Evolutionary conservation across 257 asterid genomes (phyloP).

Genomic region (Jacaranda copaia): DNA sequence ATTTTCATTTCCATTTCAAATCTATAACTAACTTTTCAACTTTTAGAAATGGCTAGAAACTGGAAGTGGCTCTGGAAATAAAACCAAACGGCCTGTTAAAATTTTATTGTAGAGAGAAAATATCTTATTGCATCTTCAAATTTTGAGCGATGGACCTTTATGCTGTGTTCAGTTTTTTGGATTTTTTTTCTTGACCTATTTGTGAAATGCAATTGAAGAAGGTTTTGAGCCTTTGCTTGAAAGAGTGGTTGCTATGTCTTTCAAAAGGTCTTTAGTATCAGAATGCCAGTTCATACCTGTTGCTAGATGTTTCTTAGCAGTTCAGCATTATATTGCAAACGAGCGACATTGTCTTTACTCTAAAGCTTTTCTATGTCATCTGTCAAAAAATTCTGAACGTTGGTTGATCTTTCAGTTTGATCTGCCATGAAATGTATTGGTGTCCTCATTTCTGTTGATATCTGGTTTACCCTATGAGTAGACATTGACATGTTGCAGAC

Average conservation of each 20-base stretch:
- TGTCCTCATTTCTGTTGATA: constrained; percentile 30
- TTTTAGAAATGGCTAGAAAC: too few species aligned
- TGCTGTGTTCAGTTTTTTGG: neutral
- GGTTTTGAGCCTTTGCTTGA: neutral
- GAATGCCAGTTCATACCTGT: neutral
- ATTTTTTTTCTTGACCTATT: constrained; percentile 12
- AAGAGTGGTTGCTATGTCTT: neutral
- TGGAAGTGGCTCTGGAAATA: too few species aligned
- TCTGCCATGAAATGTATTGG: constrained; percentile 22
- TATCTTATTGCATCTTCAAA: neutral
- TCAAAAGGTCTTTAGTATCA: neutral
- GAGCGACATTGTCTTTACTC: constrained; percentile 1
- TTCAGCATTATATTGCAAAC: constrained; percentile 14
- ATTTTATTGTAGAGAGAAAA: neutral
- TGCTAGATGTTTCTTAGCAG: constrained; percentile 17
- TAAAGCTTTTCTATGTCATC: constrained; percentile 3
- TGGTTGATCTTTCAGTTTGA: constrained; percentile 22
- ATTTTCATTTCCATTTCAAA: too few species aligned
- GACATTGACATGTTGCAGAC: constrained; percentile 55
- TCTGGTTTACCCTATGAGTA: constrained; percentile 30
- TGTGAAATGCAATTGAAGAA: neutral
- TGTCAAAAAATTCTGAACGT: constrained; percentile 14
- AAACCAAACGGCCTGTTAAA: too few species aligned
- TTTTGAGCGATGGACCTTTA: constrained; percentile 2
- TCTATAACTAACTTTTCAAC: too few species aligned